A percentile compares a stretch with the other conserved stretches of the same genome.
Evolutionary conservation across 371 early-diverging fungal genomes (phyloP).

Genomic region (Haplosporangium sp.): DNA sequence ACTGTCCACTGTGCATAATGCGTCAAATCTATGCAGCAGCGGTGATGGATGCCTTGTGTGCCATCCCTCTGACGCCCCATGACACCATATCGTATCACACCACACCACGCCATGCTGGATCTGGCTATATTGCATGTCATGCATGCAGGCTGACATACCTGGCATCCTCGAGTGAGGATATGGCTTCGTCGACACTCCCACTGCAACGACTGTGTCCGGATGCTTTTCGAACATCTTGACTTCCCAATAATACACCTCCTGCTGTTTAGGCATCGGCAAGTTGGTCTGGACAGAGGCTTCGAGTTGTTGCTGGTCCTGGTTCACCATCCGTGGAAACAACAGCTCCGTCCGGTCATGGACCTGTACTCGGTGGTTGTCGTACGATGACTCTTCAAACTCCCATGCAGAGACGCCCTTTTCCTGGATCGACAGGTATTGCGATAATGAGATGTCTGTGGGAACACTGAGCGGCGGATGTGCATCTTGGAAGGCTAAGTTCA

Average conservation of each 20-base stretch:
- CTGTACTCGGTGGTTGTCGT: constrained; percentile 67
- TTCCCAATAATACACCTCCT: constrained; percentile 83
- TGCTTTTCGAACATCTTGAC: constrained; percentile 79
- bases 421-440: constrained; percentile 76
- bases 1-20: too few species aligned
- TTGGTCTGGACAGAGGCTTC: constrained; percentile 86
- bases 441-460: constrained; percentile 74
- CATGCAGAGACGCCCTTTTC: constrained; percentile 89
- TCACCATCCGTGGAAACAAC: constrained; percentile 59
- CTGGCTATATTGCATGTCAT: too few species aligned
- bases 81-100: too few species aligned
- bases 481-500: constrained; percentile 57
- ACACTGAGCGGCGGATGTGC: constrained; percentile 72
- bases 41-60: too few species aligned
- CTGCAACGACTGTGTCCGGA: constrained; percentile 63
- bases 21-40: too few species aligned
- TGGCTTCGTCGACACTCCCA: constrained; percentile 78
- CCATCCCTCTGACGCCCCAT: too few species aligned
- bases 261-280: constrained; percentile 81
- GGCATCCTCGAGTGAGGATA: constrained; percentile 75
- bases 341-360: constrained; percentile 83
- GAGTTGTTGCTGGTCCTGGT: constrained; percentile 54
- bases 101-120: too few species aligned
- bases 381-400: constrained; percentile 78
- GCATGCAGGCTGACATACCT: constrained; percentile 55